Base-by-base conservation (phyloP, 2,329 filamentous ascomycete genomes). In the Cladosporium sphaerospermum region DNA sequence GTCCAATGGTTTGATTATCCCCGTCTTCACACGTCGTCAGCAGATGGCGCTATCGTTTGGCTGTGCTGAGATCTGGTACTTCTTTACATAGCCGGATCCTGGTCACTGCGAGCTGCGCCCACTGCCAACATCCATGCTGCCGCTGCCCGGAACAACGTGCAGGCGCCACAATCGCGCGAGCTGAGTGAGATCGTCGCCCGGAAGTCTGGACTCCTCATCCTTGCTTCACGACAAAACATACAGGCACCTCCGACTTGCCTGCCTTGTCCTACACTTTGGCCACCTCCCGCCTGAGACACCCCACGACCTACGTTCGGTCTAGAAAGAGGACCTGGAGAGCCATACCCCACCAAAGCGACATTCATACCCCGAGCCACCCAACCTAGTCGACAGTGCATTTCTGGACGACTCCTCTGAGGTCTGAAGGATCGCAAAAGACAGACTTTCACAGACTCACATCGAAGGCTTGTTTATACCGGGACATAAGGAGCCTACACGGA, bases 131-230 rank as follows among this genome's bases (percentile, higher is more conserved):
- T 11, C 40, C 19, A n/a, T 42, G 14, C 16, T 23, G 18, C 19
- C 13, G 10, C 10, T 33, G 48, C 47, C 10, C 9, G 40, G 28
- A n/a, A 43, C 48, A 33, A 37, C 39, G 40, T 51, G 32, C 48
- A 51, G 39, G 31, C 48, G 48, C 48, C 48, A 43, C 48, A 37
- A 51, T 51, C 32, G 31, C 31, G 36, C 40, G 19, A 44, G 48
- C 40, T 43, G 48, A 51, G 23, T 32, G 31, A 41, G 45, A 18
- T 37, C 37, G 36, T 37, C 19, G 11, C 10, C 34, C n/a, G 16
- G 16, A 23, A 43, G 48, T 44, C 48, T 44, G 40, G 48, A 44
- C 40, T 39, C 36, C n/a, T 39, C 11, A 37, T 32, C 31, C 33
- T 50, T 32, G 23, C 48, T 11, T 18, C 18, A 40, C 48, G 40